These are phyloP conservation scores for Verticillium nubilum DNA, from an alignment of 2,329 filamentous ascomycete species.

Conservation along the genomic window DNA sequence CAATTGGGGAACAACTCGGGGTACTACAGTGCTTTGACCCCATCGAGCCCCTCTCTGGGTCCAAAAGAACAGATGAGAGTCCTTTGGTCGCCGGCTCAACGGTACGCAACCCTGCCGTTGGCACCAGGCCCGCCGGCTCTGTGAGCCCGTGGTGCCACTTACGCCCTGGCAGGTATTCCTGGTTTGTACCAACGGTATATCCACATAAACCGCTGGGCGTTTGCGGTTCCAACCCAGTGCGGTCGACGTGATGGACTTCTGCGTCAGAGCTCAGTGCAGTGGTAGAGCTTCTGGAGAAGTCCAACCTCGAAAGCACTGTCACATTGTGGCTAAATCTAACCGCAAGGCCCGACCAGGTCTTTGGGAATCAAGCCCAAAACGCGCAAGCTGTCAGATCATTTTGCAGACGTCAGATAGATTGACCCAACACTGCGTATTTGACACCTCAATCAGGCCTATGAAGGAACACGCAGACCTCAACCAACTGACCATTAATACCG, in stretches of 20 bases:
- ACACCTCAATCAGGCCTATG: not conserved
- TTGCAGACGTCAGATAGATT: constrained; percentile 6
- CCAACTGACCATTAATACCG: not conserved
- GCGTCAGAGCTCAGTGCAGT: too few species aligned
- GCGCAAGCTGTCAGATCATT: not conserved
- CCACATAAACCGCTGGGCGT: too few species aligned
- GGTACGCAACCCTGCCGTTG: not conserved
- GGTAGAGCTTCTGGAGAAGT: too few species aligned
- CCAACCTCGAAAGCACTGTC: too few species aligned
- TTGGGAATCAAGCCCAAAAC: constrained; percentile 2
- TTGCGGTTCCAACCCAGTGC: too few species aligned
- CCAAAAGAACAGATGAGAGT: not conserved
- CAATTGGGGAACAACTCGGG: not conserved
- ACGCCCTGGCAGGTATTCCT: not conserved
- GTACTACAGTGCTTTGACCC: not conserved
- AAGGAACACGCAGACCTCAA: not conserved
- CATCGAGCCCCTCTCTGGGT: not conserved
- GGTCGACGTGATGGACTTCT: too few species aligned
- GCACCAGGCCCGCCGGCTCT: not conserved
- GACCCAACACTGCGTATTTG: not conserved
- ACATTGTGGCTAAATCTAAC: not conserved
- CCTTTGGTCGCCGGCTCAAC: not conserved
- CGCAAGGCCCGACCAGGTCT: constrained; percentile 2
- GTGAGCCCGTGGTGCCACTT: not conserved
- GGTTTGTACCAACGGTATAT: not conserved